Percentiles rank a stretch among this genome's conserved stretches.
These are phyloP conservation scores for Tilletia horrida DNA, from an alignment of 1,284 basidiomycete genomes.

Conservation along the genomic window DNA sequence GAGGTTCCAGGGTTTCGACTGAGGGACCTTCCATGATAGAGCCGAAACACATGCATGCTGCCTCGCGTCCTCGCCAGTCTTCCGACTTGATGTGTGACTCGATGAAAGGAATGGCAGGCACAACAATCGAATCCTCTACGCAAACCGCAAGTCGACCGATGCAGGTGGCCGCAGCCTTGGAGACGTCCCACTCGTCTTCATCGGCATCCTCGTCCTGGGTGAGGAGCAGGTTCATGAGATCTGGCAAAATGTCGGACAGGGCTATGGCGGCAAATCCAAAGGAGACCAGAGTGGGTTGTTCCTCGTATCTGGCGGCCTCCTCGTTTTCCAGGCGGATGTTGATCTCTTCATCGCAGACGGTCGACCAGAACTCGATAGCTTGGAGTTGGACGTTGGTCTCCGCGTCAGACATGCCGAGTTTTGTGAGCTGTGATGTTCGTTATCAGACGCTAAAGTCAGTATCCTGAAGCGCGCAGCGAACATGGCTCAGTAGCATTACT, in stretches of 20 bases:
- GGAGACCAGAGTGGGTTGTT: constrained; percentile 56
- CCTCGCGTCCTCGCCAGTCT: constrained; percentile 94
- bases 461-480: neutral
- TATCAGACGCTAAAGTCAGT: neutral
- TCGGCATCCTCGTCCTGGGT: constrained; percentile 95
- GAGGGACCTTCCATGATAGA: constrained; percentile 96
- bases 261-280: constrained; percentile 92
- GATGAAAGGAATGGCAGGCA: constrained; percentile 93
- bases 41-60: constrained; percentile 96
- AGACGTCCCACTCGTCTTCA: constrained; percentile 97
- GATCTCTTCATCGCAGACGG: constrained; percentile 95
- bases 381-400: constrained; percentile 91
- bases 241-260: constrained; percentile 87
- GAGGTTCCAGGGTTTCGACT: constrained; percentile 75
- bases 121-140: constrained; percentile 85
- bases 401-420: constrained; percentile 93
- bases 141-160: constrained; percentile 82
- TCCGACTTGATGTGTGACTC: constrained; percentile 84
- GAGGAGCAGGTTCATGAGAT: constrained; percentile 81
- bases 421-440: constrained; percentile 69
- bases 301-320: constrained; percentile 66
- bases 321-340: constrained; percentile 87
- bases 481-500: constrained; percentile 41
- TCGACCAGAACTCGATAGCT: constrained; percentile 99
- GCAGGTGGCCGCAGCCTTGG: constrained; percentile 96